Evolutionary conservation across 1,284 basidiomycete genomes (phyloP), one percentile per base, ranked within the genome.

Genomic region (Boletus calvinii): DNA sequence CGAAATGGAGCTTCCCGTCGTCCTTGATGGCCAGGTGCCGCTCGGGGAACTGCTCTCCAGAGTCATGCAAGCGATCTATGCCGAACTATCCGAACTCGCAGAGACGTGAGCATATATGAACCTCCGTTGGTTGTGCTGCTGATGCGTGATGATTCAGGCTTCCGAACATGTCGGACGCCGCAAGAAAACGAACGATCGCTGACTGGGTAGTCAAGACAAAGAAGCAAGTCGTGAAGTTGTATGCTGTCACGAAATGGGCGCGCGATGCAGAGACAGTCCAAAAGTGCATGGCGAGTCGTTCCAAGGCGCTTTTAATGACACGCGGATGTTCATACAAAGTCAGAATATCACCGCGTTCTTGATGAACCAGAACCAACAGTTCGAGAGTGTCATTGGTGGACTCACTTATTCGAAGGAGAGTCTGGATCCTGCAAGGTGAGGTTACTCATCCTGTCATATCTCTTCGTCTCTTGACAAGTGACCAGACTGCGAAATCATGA

Each of bases 121-220:
- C 26, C 34, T 29, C 52, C 35, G 35, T 13, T 34, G 29, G n/a
- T 22, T 24, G 2, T 12, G 44, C 31, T 39, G 7, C 26, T 58
- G 44, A 55, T 47, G 6, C 24, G 41, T 35, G 6, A 17, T 37
- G 38, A 43, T 63, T 6, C 59, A 93, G 91, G 29, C 80, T 95
- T 70, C 90, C 92, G 11, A 86, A 86, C 58, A 85, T 90, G 77
- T 85, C 90, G 12, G 91, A 94, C 64, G 74, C 75, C n/a, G 86
- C 85, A 34, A 81, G 90, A 45, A 94, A 94, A 63, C 82, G 87
- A 31, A 85, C 80, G 22, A 76, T 96, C 37, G 90, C 91, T 10
- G 88, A 93, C 59, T 94, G 90, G 79, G 91, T 94, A 1, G 84
- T 94, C 29, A 85, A 87, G 65, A 90, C 84, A 11, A 90, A 95